Conservation (phyloP, 1,284 basidiomycete species). For the Ganoderma boninense region DNA sequence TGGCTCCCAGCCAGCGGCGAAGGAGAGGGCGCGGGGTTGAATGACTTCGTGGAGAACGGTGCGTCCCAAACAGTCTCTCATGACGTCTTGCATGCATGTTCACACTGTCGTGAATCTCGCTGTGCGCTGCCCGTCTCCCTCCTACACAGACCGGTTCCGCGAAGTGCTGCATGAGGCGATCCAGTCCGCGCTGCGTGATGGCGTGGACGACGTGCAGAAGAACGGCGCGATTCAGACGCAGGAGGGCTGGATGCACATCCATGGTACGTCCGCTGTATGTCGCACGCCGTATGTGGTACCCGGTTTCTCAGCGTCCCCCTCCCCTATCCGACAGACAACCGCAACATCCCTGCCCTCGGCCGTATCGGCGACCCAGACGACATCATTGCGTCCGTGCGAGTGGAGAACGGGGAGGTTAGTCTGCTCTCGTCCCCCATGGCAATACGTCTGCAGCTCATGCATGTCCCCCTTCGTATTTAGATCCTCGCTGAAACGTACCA, state of each 20-base stretch:
- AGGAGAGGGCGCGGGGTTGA: constrained; percentile 59
- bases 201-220: constrained; percentile 69
- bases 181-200: constrained; percentile 58
- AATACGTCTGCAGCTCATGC: neutral
- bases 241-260: constrained; percentile 85
- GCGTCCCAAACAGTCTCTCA: constrained; percentile 15
- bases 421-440: neutral
- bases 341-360: constrained; percentile 75
- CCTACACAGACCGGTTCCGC: constrained; percentile 60
- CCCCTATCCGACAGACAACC: constrained; percentile 55
- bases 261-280: constrained; percentile 55
- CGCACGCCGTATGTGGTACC: neutral
- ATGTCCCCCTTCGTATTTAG: constrained; percentile 60
- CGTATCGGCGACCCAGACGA: constrained; percentile 83
- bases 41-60: constrained; percentile 78
- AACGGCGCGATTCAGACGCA: constrained; percentile 71
- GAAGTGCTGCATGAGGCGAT: constrained; percentile 67
- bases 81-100: constrained; percentile 34
- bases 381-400: constrained; percentile 78
- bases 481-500: constrained; percentile 77
- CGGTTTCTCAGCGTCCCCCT: neutral
- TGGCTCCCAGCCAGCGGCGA: constrained; percentile 68
- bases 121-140: constrained; percentile 2
- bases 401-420: constrained; percentile 71
- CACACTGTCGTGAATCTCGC: neutral